These are phyloP conservation scores for Botrytis aclada DNA, from an alignment of 2,329 filamentous ascomycete genomes.

Conservation along the genomic window DNA sequence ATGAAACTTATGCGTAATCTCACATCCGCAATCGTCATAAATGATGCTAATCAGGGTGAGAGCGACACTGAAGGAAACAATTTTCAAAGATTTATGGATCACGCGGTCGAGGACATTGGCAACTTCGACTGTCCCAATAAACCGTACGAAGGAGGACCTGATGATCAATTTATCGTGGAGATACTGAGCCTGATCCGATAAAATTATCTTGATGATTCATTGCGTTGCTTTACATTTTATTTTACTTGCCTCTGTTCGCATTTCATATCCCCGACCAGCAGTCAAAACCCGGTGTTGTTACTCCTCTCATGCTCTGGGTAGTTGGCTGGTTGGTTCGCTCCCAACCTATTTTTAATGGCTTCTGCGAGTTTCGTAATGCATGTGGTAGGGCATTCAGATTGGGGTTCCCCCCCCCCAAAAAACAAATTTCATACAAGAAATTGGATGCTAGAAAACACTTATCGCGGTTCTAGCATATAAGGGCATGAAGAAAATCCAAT, in stretches of 20 bases:
- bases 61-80: fast-evolving
- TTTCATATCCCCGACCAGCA: fast-evolving
- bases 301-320: not conserved
- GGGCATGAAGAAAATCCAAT: fast-evolving
- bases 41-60: fast-evolving
- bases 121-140: not conserved
- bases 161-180: fast-evolving
- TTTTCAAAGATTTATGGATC: not conserved
- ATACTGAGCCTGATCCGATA: fast-evolving
- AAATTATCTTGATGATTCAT: not conserved
- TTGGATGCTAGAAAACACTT: not conserved
- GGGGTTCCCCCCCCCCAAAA: too few relatives aligned
- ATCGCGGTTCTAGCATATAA: not conserved
- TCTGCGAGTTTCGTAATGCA: not conserved
- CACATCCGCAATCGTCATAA: fast-evolving
- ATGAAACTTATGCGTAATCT: fast-evolving
- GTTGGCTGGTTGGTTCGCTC: not conserved
- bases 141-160: fast-evolving
- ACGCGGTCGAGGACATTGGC: not conserved
- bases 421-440: too few relatives aligned
- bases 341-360: fast-evolving
- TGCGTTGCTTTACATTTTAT: not conserved
- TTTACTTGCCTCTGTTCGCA: not conserved
- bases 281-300: not conserved
- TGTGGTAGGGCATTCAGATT: not conserved